phyloP scores from a whole-genome alignment of 148 eudicot species.

The Chenopodium suecicum region DNA sequence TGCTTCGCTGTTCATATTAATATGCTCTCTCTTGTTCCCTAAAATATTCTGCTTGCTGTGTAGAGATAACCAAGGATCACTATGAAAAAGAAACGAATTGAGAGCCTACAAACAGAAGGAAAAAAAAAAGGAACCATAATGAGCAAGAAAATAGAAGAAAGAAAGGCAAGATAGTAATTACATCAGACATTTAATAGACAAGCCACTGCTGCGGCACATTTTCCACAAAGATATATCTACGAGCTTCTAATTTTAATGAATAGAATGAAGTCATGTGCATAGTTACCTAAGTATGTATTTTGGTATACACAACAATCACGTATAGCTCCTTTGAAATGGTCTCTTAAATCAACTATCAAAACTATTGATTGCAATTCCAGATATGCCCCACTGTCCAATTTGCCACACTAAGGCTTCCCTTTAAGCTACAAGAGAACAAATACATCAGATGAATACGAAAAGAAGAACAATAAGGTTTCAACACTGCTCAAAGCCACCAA shows the following conservation, averaged over 20 bases:
- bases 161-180: background rate
- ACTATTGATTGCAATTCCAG: slow-evolving; percentile 10
- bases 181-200: background rate
- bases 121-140: background rate
- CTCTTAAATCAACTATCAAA: background rate
- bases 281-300: slow-evolving; percentile 21
- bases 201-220: background rate
- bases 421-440: slow-evolving; percentile 47
- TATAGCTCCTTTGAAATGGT: slow-evolving; percentile 8
- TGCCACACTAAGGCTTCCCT: slow-evolving; percentile 49
- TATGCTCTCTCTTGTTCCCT: slow-evolving; percentile 8
- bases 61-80: slow-evolving; percentile 1
- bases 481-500: background rate
- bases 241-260: background rate
- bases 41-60: background rate
- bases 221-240: background rate
- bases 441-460: slow-evolving; percentile 13
- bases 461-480: background rate
- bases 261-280: background rate
- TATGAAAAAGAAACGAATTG: background rate
- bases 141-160: background rate
- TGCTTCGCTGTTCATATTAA: slow-evolving; percentile 56
- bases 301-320: slow-evolving; percentile 9
- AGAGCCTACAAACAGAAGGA: background rate
- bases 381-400: slow-evolving; percentile 7